These are phyloP conservation scores for Pichia deserticola DNA, from an alignment of 805 yeast genomes.

Conservation along the genomic window DNA sequence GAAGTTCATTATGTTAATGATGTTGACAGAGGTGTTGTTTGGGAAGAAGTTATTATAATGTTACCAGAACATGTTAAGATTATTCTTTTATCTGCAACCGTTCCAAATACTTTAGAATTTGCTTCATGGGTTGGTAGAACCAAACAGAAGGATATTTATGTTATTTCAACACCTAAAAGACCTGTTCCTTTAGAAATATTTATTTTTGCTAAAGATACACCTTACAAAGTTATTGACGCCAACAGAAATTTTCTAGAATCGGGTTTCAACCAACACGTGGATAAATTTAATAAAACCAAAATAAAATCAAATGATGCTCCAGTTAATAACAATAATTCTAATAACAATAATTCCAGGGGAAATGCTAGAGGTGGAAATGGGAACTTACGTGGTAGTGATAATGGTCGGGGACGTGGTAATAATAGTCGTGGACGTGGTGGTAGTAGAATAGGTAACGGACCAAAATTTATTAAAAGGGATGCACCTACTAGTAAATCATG, in stretches of 20 bases:
- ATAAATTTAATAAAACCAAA: slow-evolving; percentile 39
- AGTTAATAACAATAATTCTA: slow-evolving; percentile 4
- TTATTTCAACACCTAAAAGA: slow-evolving; percentile 91
- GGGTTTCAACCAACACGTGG: slow-evolving; percentile 57
- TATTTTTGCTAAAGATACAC: slow-evolving; percentile 71
- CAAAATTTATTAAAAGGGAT: slow-evolving; percentile 39
- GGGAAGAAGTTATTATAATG: slow-evolving; percentile 97
- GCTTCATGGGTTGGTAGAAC: slow-evolving; percentile 99
- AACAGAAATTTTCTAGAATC: slow-evolving; percentile 59
- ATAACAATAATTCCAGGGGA: slow-evolving; percentile 12
- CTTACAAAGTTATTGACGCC: slow-evolving; percentile 68
- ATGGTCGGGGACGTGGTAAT: slow-evolving; percentile 25
- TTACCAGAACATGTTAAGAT: slow-evolving; percentile 94
- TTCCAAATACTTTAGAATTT: slow-evolving; percentile 96
- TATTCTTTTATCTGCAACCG: slow-evolving; percentile 93
- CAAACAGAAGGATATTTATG: slow-evolving; percentile 90
- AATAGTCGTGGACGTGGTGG: slow-evolving; percentile 21
- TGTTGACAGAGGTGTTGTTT: slow-evolving; percentile 95
- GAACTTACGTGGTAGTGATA: slow-evolving; percentile 17
- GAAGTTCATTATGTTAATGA: slow-evolving; percentile 99
- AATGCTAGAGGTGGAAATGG: slow-evolving; percentile 22
- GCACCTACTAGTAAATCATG: slow-evolving; percentile 79
- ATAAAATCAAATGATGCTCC: slow-evolving; percentile 31
- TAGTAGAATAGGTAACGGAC: slow-evolving; percentile 23
- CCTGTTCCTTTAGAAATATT: slow-evolving; percentile 92